Evolutionary conservation across 129 eudicot genomes (phyloP), one percentile per base, ranked within the genome.

Genomic region (Escallonia rubra): DNA sequence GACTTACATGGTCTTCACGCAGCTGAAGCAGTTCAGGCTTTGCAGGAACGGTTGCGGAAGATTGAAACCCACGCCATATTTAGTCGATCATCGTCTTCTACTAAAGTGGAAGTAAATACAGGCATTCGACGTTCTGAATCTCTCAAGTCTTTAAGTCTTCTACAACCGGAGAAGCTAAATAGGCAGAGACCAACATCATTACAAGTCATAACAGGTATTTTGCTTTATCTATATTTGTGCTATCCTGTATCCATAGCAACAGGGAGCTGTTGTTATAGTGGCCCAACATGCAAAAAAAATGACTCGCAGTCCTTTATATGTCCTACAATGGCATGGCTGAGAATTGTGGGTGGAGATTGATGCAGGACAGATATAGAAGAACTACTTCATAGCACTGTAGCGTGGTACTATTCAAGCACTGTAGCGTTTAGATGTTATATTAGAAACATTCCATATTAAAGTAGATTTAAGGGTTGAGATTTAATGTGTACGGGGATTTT

Each of bases 1-100:
- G 99, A 94, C 49, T 83, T 94, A 75, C 99, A 92, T 68, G 96
- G 98, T 70, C 90, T 92, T 72, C 96, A 92, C 80, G 87, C 87
- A 50, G 13, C 81, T 10, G 96, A 92, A 80, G 98, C 98, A 50
- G 96, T 92, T 42, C 79, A 80, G 78, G 87, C 92, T 66, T 75
- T 92, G 75, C 78, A 66, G 67, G 87, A 84, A 51, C 98, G 72
- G 65, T 76, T 92, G 71, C 65, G 49, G 43, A 80, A 72, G 72
- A 74, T 92, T 53, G 96, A 92, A 73, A 79, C 81, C 59, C 72
- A 60, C 59, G 40, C 59, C 8, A 41, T 72, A 57, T 41, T 61
- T 41, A 69, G 68, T 61, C 66, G 23, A 41, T 43, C 69, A 16
- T 54, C 73, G 3, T 64, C 65, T 14, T 71, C 72, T 4, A 67